phyloP scores from a whole-genome alignment of 73 alveolate species.

The Paramecium bursaria region DNA sequence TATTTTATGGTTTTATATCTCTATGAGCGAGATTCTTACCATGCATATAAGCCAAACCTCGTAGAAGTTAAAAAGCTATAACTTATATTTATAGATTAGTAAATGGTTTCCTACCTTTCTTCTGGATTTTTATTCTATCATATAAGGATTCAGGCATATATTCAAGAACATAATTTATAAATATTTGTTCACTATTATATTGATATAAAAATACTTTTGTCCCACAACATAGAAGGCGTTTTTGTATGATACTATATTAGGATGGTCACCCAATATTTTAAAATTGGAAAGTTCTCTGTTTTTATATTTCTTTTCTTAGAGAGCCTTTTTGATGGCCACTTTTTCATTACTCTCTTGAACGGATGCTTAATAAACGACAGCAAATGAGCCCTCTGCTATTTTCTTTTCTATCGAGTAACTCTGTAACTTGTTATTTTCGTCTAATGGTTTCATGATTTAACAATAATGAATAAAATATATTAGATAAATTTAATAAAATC shows the following conservation, averaged over 20 bases:
- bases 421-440: too few relatives aligned
- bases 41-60: slow-evolving; percentile 89
- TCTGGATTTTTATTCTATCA: slow-evolving; percentile 80
- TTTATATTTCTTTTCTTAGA: slow-evolving; percentile 78
- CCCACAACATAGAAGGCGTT: slow-evolving; percentile 64
- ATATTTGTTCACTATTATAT: slow-evolving; percentile 81
- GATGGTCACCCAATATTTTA: slow-evolving; percentile 75
- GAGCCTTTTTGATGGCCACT: slow-evolving; percentile 83
- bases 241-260: slow-evolving; percentile 65
- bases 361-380: slow-evolving; percentile 81
- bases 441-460: too few relatives aligned
- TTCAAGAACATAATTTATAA: slow-evolving; percentile 93
- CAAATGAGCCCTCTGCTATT: slow-evolving; percentile 91
- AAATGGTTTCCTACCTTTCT: slow-evolving; percentile 76
- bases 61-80: slow-evolving; percentile 87
- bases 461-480: too few relatives aligned
- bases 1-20: slow-evolving; percentile 88
- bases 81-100: slow-evolving; percentile 83
- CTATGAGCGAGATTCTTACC: slow-evolving; percentile 85
- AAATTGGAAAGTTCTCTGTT: slow-evolving; percentile 77
- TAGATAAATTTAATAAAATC: too few relatives aligned
- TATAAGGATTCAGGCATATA: slow-evolving; percentile 87
- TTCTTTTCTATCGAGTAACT: slow-evolving; percentile 72
- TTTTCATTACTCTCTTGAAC: slow-evolving; percentile 72
- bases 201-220: slow-evolving; percentile 23